Percentiles rank a stretch among this genome's conserved stretches.
Evolutionary conservation across 2,329 filamentous ascomycete species (phyloP).

Genomic region (Sporothrix globosa): DNA sequence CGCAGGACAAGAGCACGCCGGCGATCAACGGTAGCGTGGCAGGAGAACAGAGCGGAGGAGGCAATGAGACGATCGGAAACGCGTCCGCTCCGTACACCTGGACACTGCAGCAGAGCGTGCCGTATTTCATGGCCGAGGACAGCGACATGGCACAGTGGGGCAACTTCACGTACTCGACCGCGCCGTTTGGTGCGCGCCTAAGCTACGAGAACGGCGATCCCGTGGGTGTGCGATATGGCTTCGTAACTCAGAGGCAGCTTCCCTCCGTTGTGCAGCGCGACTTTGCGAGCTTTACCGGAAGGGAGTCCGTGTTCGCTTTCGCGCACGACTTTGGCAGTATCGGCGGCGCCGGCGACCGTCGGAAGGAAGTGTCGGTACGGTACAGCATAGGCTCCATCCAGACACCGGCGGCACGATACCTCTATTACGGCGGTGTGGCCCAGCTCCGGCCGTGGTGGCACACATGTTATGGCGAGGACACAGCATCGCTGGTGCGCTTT

Average conservation of each 20-base stretch:
- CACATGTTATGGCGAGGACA: slow-evolving; percentile 66
- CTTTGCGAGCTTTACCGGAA: slow-evolving; percentile 72
- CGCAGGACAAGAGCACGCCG: slow-evolving; percentile 40
- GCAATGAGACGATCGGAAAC: not conserved
- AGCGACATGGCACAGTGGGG: slow-evolving; percentile 58
- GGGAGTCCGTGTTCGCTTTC: slow-evolving; percentile 83
- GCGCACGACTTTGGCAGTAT: slow-evolving; percentile 59
- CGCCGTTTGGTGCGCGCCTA: slow-evolving; percentile 31
- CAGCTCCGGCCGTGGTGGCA: slow-evolving; percentile 79
- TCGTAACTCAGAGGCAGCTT: slow-evolving; percentile 66
- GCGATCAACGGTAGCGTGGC: slow-evolving; percentile 47
- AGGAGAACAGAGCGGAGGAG: not conserved
- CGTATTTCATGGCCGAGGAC: slow-evolving; percentile 34
- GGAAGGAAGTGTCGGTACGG: slow-evolving; percentile 57
- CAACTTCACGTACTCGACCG: slow-evolving; percentile 37
- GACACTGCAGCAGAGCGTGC: slow-evolving; percentile 30
- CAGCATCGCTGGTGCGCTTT: slow-evolving; percentile 68
- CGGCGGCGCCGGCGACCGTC: slow-evolving; percentile 2
- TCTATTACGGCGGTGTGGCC: slow-evolving; percentile 73
- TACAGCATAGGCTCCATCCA: slow-evolving; percentile 80
- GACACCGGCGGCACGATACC: slow-evolving; percentile 77
- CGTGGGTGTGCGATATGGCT: slow-evolving; percentile 62
- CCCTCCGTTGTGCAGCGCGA: slow-evolving; percentile 65
- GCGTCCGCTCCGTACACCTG: slow-evolving; percentile 32
- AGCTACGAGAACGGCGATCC: slow-evolving; percentile 65